These are phyloP conservation scores for Posidonia australis DNA, from an alignment of 106 monocot genomes.

Conservation along the genomic window DNA sequence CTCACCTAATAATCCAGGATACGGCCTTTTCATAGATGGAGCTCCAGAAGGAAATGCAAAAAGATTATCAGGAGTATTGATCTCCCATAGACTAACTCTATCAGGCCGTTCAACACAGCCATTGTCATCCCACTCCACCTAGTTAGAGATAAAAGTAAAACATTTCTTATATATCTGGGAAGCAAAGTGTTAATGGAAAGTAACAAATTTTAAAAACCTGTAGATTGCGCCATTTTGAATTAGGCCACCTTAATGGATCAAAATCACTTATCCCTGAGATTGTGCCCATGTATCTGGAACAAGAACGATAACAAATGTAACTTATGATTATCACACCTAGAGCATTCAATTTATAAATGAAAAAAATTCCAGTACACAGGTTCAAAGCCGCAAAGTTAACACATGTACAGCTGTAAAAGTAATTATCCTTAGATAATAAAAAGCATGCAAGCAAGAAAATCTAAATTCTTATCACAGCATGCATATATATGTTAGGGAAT, in stretches of 20 bases:
- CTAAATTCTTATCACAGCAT: too few species aligned
- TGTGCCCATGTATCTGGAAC: slow-evolving; percentile 75
- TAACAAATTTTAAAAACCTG: slow-evolving; percentile 31
- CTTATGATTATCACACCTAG: too few species aligned
- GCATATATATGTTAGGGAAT: too few species aligned
- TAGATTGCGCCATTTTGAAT: slow-evolving; percentile 92
- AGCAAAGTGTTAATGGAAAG: background rate
- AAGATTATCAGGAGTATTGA: slow-evolving; percentile 71
- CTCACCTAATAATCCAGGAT: slow-evolving; percentile 43
- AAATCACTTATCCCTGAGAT: slow-evolving; percentile 67
- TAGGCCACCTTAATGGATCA: slow-evolving; percentile 86
- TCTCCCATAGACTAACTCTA: slow-evolving; percentile 91
- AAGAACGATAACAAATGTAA: background rate
- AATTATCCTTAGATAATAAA: background rate
- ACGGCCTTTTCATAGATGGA: slow-evolving; percentile 48
- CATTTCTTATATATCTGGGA: background rate
- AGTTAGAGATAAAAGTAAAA: slow-evolving; percentile 2
- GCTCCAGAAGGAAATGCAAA: slow-evolving; percentile 44
- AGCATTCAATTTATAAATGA: slow-evolving; percentile 5
- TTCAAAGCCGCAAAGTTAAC: too few species aligned
- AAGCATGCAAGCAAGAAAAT: too few species aligned
- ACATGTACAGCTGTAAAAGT: too few species aligned
- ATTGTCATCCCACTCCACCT: slow-evolving; percentile 98
- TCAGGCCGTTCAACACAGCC: slow-evolving; percentile 67
- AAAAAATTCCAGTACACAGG: background rate